These are phyloP conservation scores for Gyromitra esculenta DNA, from an alignment of 2,329 filamentous ascomycete genomes.

Conservation along the genomic window DNA sequence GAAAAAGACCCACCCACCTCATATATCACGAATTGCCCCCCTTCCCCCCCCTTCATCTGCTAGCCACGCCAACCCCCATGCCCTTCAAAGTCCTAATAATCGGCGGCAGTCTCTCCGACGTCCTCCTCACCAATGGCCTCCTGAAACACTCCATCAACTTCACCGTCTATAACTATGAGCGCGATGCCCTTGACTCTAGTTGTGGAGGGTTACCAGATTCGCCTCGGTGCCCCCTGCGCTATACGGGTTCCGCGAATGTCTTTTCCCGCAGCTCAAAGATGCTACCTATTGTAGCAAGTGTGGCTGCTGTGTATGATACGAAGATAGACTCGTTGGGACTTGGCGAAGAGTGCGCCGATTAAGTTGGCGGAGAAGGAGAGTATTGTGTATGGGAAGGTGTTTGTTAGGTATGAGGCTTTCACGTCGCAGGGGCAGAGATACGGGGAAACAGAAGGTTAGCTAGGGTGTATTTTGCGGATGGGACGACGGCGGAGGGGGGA, in stretches of 20 bases:
- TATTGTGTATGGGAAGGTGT: constrained; percentile 49
- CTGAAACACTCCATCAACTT: constrained; percentile 45
- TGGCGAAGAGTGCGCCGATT: constrained; percentile 55
- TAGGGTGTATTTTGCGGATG: constrained; percentile 34
- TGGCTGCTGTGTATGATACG: constrained; percentile 44
- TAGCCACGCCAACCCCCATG: too few relatives aligned
- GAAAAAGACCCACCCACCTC: not conserved
- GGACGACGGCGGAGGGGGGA: constrained; percentile 47
- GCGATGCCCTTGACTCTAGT: constrained; percentile 30
- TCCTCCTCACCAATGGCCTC: constrained; percentile 55
- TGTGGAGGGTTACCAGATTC: constrained; percentile 56
- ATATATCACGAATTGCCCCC: not conserved
- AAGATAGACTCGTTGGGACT: constrained; percentile 26
- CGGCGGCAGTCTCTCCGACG: constrained; percentile 54
- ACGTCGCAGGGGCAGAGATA: not conserved
- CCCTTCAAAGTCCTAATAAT: constrained; percentile 56
- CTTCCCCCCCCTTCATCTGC: too few relatives aligned
- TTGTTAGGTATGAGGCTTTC: constrained; percentile 48
- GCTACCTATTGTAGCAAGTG: constrained; percentile 11
- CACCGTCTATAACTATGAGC: constrained; percentile 50
- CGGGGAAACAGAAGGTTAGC: constrained; percentile 12
- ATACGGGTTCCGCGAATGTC: constrained; percentile 54
- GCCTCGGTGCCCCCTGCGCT: constrained; percentile 52
- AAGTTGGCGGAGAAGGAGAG: constrained; percentile 40
- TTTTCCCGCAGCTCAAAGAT: constrained; percentile 19